Evolutionary conservation across 257 asterid genomes (phyloP).

Genomic region (Primulina tabacum): DNA sequence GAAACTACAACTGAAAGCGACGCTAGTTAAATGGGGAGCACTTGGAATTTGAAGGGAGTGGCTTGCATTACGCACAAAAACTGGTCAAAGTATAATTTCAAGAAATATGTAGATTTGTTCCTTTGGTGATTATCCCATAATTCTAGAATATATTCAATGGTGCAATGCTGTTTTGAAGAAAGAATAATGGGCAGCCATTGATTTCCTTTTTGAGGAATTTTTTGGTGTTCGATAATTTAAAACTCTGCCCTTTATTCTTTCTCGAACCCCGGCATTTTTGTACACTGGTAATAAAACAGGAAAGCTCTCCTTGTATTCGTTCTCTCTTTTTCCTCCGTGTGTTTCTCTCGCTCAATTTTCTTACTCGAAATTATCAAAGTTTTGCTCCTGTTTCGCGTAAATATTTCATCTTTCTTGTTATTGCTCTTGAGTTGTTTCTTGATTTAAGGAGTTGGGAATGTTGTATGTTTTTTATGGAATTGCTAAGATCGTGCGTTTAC

Average conservation of each 20-base stretch:
- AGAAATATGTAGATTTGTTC: background rate
- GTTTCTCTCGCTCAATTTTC: background rate
- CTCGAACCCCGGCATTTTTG: slow-evolving; percentile 17
- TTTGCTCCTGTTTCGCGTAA: background rate
- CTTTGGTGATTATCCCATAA: background rate
- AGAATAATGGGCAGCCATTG: slow-evolving; percentile 19
- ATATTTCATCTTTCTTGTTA: background rate
- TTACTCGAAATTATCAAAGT: background rate
- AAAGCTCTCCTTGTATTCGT: background rate
- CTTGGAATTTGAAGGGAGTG: background rate
- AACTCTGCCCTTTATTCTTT: slow-evolving; percentile 13
- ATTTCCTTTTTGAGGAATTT: background rate
- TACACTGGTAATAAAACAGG: slow-evolving; percentile 12
- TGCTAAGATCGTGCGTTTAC: too few species aligned
- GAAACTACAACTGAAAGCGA: background rate
- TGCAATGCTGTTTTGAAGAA: slow-evolving; percentile 5
- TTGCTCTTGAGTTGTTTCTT: background rate
- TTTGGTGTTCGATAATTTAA: slow-evolving; percentile 9
- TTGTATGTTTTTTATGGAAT: background rate
- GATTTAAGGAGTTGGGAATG: background rate
- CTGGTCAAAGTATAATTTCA: background rate
- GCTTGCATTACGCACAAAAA: background rate
- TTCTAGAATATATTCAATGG: slow-evolving; percentile 4
- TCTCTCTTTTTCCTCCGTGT: background rate
- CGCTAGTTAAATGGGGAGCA: background rate